Conservation (phyloP, 2,329 filamentous ascomycete genomes). For the Madurella mycetomatis region DNA sequence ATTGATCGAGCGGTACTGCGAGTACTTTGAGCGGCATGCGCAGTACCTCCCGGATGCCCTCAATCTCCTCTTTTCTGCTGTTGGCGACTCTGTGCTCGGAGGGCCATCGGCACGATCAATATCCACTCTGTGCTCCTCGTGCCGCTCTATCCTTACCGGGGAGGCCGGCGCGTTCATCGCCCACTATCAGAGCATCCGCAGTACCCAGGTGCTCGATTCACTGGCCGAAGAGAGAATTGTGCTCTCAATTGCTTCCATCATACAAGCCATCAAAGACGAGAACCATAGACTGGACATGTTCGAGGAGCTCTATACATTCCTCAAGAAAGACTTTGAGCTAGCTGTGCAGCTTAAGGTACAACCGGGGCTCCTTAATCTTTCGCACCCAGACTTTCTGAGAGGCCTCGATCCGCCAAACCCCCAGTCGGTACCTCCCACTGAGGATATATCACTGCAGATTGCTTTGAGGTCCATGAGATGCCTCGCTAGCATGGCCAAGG, state of each 20-base stretch:
- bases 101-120: slow-evolving; percentile 72
- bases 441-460: slow-evolving; percentile 47
- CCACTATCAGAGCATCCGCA: slow-evolving; percentile 65
- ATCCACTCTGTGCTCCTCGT: slow-evolving; percentile 68
- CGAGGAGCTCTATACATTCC: slow-evolving; percentile 54
- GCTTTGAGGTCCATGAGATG: slow-evolving; percentile 59
- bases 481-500: slow-evolving; percentile 65
- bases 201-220: slow-evolving; percentile 57
- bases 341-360: slow-evolving; percentile 35
- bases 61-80: slow-evolving; percentile 67
- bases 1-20: slow-evolving; percentile 67
- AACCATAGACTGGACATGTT: slow-evolving; percentile 50
- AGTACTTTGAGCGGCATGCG: slow-evolving; percentile 69
- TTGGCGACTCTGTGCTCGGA: slow-evolving; percentile 59
- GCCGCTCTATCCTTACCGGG: slow-evolving; percentile 61
- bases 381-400: slow-evolving; percentile 21
- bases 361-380: slow-evolving; percentile 26
- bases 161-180: slow-evolving; percentile 65
- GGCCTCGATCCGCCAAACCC: slow-evolving; percentile 25
- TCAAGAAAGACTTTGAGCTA: slow-evolving; percentile 57
- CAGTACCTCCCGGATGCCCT: slow-evolving; percentile 65
- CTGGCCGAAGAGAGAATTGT: slow-evolving; percentile 69
- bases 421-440: slow-evolving; percentile 25
- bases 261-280: slow-evolving; percentile 64
- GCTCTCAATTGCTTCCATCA: slow-evolving; percentile 68